Conservation (phyloP, 2,329 filamentous ascomycete species). For the Epichloe hybrida region DNA sequence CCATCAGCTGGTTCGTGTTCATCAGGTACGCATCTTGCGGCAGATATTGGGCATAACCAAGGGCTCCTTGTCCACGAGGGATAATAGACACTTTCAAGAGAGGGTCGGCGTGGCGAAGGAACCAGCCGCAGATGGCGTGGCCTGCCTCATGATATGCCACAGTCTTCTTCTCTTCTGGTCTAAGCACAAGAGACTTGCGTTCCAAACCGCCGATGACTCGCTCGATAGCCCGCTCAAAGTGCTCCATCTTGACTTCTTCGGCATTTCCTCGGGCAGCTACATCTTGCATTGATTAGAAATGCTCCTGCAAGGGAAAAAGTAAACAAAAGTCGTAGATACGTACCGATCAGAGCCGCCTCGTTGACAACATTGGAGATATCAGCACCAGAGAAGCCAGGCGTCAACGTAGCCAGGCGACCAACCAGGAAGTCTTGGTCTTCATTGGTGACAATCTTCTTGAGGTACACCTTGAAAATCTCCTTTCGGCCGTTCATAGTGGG, state of each 20-base stretch:
- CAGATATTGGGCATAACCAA: constrained; percentile 97
- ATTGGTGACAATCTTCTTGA: constrained; percentile 86
- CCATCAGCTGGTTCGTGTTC: constrained; percentile 92
- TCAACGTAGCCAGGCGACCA: constrained; percentile 80
- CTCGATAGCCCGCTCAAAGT: constrained; percentile 97
- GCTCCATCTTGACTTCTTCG: constrained; percentile 67
- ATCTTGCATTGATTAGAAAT: constrained; percentile 8
- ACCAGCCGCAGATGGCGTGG: constrained; percentile 98
- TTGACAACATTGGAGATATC: constrained; percentile 99
- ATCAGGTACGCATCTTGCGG: constrained; percentile 89
- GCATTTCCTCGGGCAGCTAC: constrained; percentile 73
- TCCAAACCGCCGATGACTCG: constrained; percentile 92
- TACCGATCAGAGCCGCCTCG: constrained; percentile 91
- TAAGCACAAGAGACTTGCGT: constrained; percentile 91
- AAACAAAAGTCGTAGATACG: constrained; percentile 26
- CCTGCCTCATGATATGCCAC: constrained; percentile 98
- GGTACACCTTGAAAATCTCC: constrained; percentile 90
- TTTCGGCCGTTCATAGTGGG: constrained; percentile 94
- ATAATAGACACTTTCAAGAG: constrained; percentile 98
- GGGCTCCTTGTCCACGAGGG: constrained; percentile 79
- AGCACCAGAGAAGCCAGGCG: constrained; percentile 90
- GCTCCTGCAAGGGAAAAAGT: background rate
- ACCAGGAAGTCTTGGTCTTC: constrained; percentile 81
- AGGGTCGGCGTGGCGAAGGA: constrained; percentile 89
- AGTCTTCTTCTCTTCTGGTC: constrained; percentile 84